Evolutionary conservation across 1,139 yeast genomes (phyloP).

Genomic region (Pichia sp.): DNA sequence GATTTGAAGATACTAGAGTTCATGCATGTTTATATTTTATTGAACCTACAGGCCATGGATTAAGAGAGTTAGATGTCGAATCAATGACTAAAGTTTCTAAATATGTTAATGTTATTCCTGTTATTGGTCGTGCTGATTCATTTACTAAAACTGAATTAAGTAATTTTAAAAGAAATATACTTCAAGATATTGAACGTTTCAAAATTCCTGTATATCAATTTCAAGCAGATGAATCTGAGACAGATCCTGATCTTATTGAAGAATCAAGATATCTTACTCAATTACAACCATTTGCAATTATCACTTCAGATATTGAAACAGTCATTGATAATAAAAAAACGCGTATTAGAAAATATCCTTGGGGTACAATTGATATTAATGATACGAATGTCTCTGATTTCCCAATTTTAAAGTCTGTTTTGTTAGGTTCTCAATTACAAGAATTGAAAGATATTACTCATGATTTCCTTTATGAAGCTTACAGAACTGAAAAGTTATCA

Average conservation of each 20-base stretch:
- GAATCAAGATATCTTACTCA: conserved; percentile 31
- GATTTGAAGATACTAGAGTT: conserved; percentile 51
- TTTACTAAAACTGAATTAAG: conserved; percentile 44
- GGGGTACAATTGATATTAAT: conserved; percentile 39
- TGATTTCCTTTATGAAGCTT: conserved; percentile 59
- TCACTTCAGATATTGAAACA: conserved; percentile 46
- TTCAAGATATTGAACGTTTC: conserved; percentile 38
- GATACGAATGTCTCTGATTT: conserved; percentile 59
- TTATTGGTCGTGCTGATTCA: conserved; percentile 53
- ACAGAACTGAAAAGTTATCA: conserved; percentile 59
- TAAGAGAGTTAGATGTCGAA: conserved; percentile 43
- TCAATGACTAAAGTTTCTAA: conserved; percentile 45
- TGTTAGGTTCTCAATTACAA: conserved; percentile 72
- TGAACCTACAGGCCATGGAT: conserved; percentile 50
- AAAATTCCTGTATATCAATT: conserved; percentile 49
- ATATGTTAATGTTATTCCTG: conserved; percentile 52
- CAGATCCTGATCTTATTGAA: conserved; percentile 30
- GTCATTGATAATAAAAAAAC: conserved; percentile 27
- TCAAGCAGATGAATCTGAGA: conserved; percentile 32
- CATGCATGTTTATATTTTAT: conserved; percentile 60
- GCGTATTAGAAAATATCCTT: conserved; percentile 38
- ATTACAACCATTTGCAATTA: conserved; percentile 43
- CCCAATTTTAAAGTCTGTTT: conserved; percentile 56
- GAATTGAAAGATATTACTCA: conserved; percentile 70
- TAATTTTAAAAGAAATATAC: conserved; percentile 40